These are phyloP conservation scores for Chytriomyces sp. DNA, from an alignment of 192 early-diverging fungal species.

Conservation along the genomic window DNA sequence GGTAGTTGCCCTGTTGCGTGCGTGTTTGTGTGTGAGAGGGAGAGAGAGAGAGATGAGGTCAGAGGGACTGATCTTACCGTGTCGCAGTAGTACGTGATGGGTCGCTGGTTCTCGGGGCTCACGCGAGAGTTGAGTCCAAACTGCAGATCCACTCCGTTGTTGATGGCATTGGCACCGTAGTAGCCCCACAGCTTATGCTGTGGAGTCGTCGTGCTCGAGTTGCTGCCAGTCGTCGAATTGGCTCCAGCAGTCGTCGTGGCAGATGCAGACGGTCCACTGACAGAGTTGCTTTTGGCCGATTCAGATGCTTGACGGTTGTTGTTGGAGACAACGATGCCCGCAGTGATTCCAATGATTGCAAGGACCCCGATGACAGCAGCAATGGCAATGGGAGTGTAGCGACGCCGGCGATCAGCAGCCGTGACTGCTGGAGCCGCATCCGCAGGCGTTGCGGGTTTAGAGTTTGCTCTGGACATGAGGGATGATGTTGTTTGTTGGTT, in stretches of 20 bases:
- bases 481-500: no score
- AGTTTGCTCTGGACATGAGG: no score
- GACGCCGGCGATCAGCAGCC: neutral
- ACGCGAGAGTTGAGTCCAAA: neutral
- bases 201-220: neutral
- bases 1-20: conserved; percentile 6
- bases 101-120: neutral
- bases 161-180: neutral
- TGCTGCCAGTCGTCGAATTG: neutral
- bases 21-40: no score
- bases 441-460: no score
- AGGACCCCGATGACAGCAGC: neutral
- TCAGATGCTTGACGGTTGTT: neutral
- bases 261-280: neutral
- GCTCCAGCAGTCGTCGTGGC: neutral
- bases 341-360: neutral
- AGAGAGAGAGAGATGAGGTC: no score
- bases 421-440: no score
- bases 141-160: neutral
- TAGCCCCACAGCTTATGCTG: neutral
- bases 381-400: neutral
- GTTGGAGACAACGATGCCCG: neutral
- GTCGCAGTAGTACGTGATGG: neutral
- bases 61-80: no score
- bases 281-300: neutral